Base-by-base conservation (phyloP, 306 rosid species). In the Corylus heterophylla region DNA sequence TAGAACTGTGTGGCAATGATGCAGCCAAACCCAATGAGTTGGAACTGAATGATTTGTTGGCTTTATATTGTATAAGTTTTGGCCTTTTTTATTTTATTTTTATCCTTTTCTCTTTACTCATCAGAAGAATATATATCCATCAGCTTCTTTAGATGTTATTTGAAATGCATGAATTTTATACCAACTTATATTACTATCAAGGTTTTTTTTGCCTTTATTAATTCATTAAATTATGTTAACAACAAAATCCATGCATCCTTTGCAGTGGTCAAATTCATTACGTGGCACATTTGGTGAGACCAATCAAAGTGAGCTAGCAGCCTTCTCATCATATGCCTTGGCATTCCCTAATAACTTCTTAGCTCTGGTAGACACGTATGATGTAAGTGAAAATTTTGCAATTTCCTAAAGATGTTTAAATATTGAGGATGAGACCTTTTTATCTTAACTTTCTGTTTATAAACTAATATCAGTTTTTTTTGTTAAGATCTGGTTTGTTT, bases 361-460 rank as follows among this genome's bases (percentile, higher is more conserved):
- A 80, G 99, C 98, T 77, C 99, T 96, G 68, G 99, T 96, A 70
- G 99, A 96, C 87, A 96, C 99, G 45, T 96, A 96, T 83, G 99
- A 96, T 83, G 99, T 93, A 82, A 88, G 93, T 86, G 27, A 54
- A 29, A 50, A 14, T 54, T 12, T 9, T 70, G 20, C 62, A 13
- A 18, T 82, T 58, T 45, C 77, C 67, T 42, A 44, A 54, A 44
- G 16, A 59, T 70, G 61, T 79, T 70, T 69, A 58, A 39, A 35
- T 47, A 31, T 44, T 56, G 54, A 78, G 69, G 74, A 48, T 71
- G 77, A 71, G 64, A 48, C 80, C 61, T 81, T 74, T 31, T 69
- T 82, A 29, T 73, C 74, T 42, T 45, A 69, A 56, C 42, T 16
- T 72, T 55, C 18, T 71, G 70, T 64, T 48, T 64, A 25, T 81